Evolutionary conservation across 139 green algal species (phyloP), one percentile per base, ranked within the genome.

Genomic region (Chlamydomonas sp.): DNA sequence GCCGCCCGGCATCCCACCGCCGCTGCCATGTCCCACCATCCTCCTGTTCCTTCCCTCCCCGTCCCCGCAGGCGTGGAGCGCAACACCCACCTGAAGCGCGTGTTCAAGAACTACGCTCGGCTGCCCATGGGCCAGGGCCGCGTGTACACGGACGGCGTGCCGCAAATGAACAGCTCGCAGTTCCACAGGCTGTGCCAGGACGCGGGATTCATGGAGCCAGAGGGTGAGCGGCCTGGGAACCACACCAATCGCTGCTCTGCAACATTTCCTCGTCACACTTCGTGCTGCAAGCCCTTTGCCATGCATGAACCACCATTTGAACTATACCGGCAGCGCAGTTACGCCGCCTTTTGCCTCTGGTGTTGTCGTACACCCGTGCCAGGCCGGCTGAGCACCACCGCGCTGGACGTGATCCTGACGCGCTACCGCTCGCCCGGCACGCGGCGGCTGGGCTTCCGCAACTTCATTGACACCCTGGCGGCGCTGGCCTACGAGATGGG

Each of bases 101-200:
- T 92, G 78, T 95, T 95, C 90, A 91, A 88, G 72, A 92, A 91
- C 69, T 95, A 94, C 92, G 92, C 90, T 82, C 89, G 85, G 66
- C 88, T 85, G 81, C 87, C 90, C 10, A 82, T 93, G 20, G 90
- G 90, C 17, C 90, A 93, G 77, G 90, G 90, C 63, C 79, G 90
- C 57, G 77, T 91, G 76, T 93, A 93, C 85, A 60, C 83, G 3
- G 90, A 91, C 20, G 80, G 87, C 63, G 78, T 91, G 79, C 89
- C 90, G 49, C 89, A 92, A 63, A 93, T 95, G 81, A 95, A 93
- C 79, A 84, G 83, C 5, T 88, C 92, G 80, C 92, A 95, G 85
- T 95, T 95, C 89, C 86, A 93, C 83, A 74, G 91, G 60, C 87
- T 95, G 72, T 91, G 84, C 80, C 79, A 89, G 69, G 92, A 93